phyloP scores from a whole-genome alignment of 2,329 filamentous ascomycete genomes.

The Microascus cirrosus region DNA sequence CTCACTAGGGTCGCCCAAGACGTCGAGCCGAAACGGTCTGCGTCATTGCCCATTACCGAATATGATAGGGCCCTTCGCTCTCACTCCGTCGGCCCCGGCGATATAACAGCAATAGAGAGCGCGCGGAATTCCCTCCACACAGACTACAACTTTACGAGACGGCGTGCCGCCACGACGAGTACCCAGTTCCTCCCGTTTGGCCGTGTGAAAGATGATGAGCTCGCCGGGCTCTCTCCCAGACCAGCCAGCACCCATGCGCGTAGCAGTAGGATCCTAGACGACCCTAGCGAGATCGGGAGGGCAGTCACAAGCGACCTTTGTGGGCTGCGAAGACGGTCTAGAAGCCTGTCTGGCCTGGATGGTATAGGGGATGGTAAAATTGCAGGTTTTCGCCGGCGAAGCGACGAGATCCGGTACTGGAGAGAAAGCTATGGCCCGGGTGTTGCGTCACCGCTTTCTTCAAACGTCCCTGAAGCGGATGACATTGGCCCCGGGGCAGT shows the following conservation, averaged over 20 bases:
- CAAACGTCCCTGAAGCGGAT: conserved; percentile 26
- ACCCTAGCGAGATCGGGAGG: conserved; percentile 46
- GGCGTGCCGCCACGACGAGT: conserved; percentile 28
- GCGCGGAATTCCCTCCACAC: conserved; percentile 40
- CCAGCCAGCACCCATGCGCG: conserved; percentile 49
- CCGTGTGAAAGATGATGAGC: conserved; percentile 20
- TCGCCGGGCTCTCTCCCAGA: conserved; percentile 46
- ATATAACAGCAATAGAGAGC: conserved; percentile 40
- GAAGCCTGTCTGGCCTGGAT: conserved; percentile 45
- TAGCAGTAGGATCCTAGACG: conserved; percentile 27
- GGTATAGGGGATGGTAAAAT: conserved; percentile 20
- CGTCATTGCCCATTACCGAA: conserved; percentile 48
- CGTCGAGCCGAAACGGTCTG: conserved; percentile 39
- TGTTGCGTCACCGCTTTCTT: conserved; percentile 39
- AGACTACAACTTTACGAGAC: conserved; percentile 25
- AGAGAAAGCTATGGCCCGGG: conserved; percentile 46
- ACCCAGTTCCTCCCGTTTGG: conserved; percentile 26
- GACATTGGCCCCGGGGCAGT: conserved; percentile 15
- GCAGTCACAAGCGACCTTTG: conserved; percentile 46
- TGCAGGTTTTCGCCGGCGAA: conserved; percentile 34
- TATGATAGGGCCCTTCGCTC: conserved; percentile 49
- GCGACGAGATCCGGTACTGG: conserved; percentile 55
- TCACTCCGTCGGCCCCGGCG: conserved; percentile 47
- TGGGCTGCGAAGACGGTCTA: conserved; percentile 40
- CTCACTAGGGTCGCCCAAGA: conserved; percentile 2